Conservation (phyloP, 805 yeast genomes). For the Saccharomycopsis javanensis region DNA sequence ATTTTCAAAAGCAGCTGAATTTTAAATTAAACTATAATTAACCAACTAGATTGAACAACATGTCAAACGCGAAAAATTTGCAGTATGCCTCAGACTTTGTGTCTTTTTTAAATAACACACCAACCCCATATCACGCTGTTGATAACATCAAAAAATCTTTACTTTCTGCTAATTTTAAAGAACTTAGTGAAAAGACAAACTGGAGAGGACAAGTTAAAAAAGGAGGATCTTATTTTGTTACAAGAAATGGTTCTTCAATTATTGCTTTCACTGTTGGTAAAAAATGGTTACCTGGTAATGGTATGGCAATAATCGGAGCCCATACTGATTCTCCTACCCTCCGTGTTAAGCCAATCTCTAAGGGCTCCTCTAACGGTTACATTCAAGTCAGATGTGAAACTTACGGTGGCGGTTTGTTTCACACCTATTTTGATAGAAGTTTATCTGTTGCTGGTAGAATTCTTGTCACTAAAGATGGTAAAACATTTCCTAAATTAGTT, state of each 20-base stretch:
- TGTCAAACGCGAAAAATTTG: conserved; percentile 7
- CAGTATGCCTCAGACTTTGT: conserved; percentile 41
- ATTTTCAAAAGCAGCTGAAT: not conserved
- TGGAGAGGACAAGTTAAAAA: conserved; percentile 53
- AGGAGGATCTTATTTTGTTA: conserved; percentile 70
- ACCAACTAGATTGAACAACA: not conserved
- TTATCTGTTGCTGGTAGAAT: conserved; percentile 88
- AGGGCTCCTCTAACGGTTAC: conserved; percentile 60
- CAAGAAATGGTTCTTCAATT: conserved; percentile 82
- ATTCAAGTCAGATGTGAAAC: conserved; percentile 87
- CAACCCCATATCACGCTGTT: conserved; percentile 93
- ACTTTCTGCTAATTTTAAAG: conserved; percentile 54
- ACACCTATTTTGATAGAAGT: conserved; percentile 95
- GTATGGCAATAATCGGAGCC: conserved; percentile 85
- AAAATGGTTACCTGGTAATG: conserved; percentile 62
- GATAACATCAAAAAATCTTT: conserved; percentile 50
- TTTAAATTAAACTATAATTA: not conserved
- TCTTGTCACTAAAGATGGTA: conserved; percentile 42
- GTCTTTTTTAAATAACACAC: conserved; percentile 71
- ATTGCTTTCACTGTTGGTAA: conserved; percentile 81
- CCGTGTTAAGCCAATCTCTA: conserved; percentile 80
- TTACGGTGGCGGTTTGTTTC: conserved; percentile 96
- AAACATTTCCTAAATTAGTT: conserved; percentile 55
- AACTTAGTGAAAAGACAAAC: conserved; percentile 56
- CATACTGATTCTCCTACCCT: conserved; percentile 93